Evolutionary conservation across 768 basidiomycete species (phyloP), one percentile per base, ranked within the genome.

Genomic region (Daedalea quercina): DNA sequence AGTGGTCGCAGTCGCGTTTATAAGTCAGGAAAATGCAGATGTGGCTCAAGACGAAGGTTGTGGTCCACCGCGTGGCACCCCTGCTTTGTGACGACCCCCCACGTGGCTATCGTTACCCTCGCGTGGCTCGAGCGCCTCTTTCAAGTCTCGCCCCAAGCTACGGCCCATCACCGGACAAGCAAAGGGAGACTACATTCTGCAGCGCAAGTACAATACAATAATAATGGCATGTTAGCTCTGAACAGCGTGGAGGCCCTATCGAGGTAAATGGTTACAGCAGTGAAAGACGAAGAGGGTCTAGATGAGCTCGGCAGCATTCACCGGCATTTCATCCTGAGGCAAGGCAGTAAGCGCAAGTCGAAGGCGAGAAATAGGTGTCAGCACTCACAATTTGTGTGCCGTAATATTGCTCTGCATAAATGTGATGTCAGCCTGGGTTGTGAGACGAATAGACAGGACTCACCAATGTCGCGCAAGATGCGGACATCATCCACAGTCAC

Each of bases 221-320:
- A 40, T 40, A 15, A 40, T 40, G 19, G 8, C 37, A 40, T 15
- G 17, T 17, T 40, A 40, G 7, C 19, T 17, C 37, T 6, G 17
- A 51, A 52, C 33, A 45, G 52, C 6, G 20, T 59, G 50, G 54
- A 52, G 48, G 49, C 47, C 53, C 55, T 50, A 52, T 44, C 54
- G 59, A 47, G 54, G 45, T 54, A 54, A 56, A 59, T 50, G 44
- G 55, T 48, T 52, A 53, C 54, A 45, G 44, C 33, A 57, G 52
- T 54, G 50, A 58, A 52, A 57, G 47, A 44, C 51, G 48, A 41
- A 25, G 47, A 53, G 20, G 44, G 17, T 44, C 57, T 79, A 96
- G 64, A 97, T 95, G 55, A 96, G 84, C 69, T 98, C 94, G 44
- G 94, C 94, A 54, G 95, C 94, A 69, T 98, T 96, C 55, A 96